Base-by-base conservation (phyloP, 176 grass and related monocot species). In the Carex kokanica region DNA sequence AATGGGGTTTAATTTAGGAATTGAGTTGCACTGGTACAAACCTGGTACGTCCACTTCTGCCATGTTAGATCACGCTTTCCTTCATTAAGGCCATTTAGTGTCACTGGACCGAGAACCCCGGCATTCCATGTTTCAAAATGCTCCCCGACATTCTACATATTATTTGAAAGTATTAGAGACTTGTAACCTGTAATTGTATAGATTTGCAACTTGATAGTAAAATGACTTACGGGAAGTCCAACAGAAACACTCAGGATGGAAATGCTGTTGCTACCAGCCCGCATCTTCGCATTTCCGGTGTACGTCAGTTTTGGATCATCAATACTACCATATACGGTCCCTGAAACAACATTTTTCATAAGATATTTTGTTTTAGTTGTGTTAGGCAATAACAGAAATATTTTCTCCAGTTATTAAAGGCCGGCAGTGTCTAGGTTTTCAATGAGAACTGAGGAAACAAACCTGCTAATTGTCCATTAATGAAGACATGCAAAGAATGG, bases 121-220 rank as follows among this genome's bases (percentile, higher is more conserved):
- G 96, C 93, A 91, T 99, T 99, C 96, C 93, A 99, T 78, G 91
- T 99, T 86, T 95, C 96, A 21, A 99, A 99, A 90, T 95, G 96
- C 71, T 99, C 96, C 65, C 96, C 96, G 18, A 95, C 83, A 68
- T 99, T 95, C 96, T 99, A 88, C 14, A 67, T 80, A 72, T 45
- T 27, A 86, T 65, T 25, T 51, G 31, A 16, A 85, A 38, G 41
- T 18, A n/a, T 43, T 73, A 64, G 17, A 58, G 23, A 41, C 54
- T 10, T 86, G 10, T 15, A 68, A 86, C 23, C 49, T 81, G 15
- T 1, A 41, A 75, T 10, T 24, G 38, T 15, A 53, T 72, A 80
- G 41, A 81, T 32, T 52, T 81, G 5, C 51, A 57, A 58, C 23
- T 62, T 20, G 18, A 66, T 13, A 58, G 82, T 82, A 82, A 10